These are phyloP conservation scores for Zygotorulaspora danielsina DNA, from an alignment of 805 yeast genomes.

Conservation along the genomic window DNA sequence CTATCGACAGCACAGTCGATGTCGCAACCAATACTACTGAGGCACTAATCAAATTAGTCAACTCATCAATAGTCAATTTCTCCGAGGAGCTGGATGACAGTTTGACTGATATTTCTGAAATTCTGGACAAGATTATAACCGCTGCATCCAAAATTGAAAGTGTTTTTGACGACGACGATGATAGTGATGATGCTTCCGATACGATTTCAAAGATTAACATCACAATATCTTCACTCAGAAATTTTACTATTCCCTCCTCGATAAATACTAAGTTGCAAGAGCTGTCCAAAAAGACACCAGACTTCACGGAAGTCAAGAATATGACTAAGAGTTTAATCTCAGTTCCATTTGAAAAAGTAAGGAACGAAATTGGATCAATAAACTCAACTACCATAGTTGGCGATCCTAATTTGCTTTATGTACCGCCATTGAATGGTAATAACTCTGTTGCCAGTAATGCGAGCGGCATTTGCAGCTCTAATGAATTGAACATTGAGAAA, in stretches of 20 bases:
- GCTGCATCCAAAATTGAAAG: conserved; percentile 50
- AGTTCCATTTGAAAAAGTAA: conserved; percentile 54
- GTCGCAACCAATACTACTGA: conserved; percentile 73
- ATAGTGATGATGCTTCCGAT: conserved; percentile 21
- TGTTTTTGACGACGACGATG: conserved; percentile 49
- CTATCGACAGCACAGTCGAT: conserved; percentile 66
- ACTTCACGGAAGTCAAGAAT: conserved; percentile 59
- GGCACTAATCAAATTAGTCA: conserved; percentile 53
- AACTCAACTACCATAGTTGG: conserved; percentile 29
- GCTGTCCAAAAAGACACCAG: conserved; percentile 54
- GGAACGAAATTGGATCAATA: conserved; percentile 37
- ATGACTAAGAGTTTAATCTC: conserved; percentile 51
- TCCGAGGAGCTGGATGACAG: conserved; percentile 65
- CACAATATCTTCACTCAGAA: conserved; percentile 50
- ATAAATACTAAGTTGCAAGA: conserved; percentile 54
- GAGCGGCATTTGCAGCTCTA: conserved; percentile 40
- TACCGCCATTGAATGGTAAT: conserved; percentile 36
- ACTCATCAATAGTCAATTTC: conserved; percentile 50
- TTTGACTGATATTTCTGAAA: conserved; percentile 51
- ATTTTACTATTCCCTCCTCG: conserved; percentile 60
- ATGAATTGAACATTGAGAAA: conserved; percentile 38
- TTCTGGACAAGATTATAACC: conserved; percentile 52
- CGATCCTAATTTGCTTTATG: conserved; percentile 32
- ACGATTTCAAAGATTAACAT: conserved; percentile 48
- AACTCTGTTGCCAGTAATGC: conserved; percentile 7